Base-by-base conservation (phyloP, 192 early-diverging fungal species). In the Gryganskiella cystojenkinii region DNA sequence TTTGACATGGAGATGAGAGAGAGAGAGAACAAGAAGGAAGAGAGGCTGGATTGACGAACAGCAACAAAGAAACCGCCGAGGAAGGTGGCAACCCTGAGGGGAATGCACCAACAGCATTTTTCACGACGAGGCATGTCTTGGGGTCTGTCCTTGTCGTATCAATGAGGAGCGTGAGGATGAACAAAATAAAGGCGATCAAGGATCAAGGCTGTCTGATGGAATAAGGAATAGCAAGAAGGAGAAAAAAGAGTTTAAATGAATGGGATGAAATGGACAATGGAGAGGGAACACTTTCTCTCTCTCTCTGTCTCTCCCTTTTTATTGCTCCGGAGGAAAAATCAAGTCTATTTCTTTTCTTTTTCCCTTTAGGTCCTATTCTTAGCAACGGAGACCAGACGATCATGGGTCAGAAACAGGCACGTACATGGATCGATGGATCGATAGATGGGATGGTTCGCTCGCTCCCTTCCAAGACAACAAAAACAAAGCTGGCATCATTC, bases 91-190 rank as follows among this genome's bases (percentile, higher is more conserved):
- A 78, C 14, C 42, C 74, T 60, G 27, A 78, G 45, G 14, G 74
- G 74, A 54, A 78, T 64, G 67, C 74, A 78, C 55, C 61, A 57
- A 27, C 74, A 78, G 53, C 74, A 78, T 19, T 25, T 33, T 1
- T 61, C 57, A 40, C 51, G 58, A 53, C 13, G 47, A 17, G 20
- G 67, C 40, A 20, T 51, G n/a, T n/a, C n/a, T n/a, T n/a, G n/a
- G n/a, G n/a, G n/a, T n/a, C n/a, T n/a, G n/a, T n/a, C n/a, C n/a
- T n/a, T n/a, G n/a, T n/a, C n/a, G n/a, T n/a, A n/a, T n/a, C n/a
- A n/a, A n/a, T n/a, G 47, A 19, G 5, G 8, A 50, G 6, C 19
- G 47, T 17, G 22, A 50, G 47, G 19, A 50, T 17, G 22, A n/a
- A n/a, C n/a, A n/a, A n/a, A n/a, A n/a, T n/a, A n/a, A n/a, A n/a